phyloP scores from a whole-genome alignment of 805 yeast genomes.

The Novakomyces olei region DNA sequence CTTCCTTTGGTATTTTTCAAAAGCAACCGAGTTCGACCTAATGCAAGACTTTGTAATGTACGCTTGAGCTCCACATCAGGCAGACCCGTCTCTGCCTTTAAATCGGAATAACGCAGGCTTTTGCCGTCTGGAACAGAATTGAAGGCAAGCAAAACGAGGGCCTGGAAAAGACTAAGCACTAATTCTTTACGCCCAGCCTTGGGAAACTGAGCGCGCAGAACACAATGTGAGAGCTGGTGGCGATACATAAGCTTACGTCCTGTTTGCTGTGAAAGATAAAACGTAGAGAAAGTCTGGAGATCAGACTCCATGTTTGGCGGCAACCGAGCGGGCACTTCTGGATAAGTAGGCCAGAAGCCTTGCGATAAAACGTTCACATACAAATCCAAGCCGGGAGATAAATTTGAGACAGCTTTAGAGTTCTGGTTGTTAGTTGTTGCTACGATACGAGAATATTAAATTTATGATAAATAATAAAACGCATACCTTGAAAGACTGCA shows the following conservation, averaged over 20 bases:
- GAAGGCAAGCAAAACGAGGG: conserved; percentile 52
- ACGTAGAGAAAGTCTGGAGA: conserved; percentile 11
- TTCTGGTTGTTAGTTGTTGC: background rate
- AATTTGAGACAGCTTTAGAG: background rate
- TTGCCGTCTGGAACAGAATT: conserved; percentile 24
- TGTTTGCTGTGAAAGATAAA: conserved; percentile 11
- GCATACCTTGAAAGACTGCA: conserved; percentile 10
- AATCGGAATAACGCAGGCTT: conserved; percentile 36
- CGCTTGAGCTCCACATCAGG: conserved; percentile 53
- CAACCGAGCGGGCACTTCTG: conserved; percentile 11
- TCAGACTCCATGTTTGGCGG: conserved; percentile 12
- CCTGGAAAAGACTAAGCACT: conserved; percentile 28
- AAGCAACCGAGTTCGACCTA: conserved; percentile 54
- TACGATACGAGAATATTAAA: background rate
- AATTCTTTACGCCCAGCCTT: conserved; percentile 14
- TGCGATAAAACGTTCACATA: conserved; percentile 14
- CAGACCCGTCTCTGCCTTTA: conserved; percentile 42
- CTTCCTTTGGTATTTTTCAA: conserved; percentile 55
- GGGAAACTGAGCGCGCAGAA: conserved; percentile 13
- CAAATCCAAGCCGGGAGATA: conserved; percentile 5
- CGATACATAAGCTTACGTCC: conserved; percentile 13
- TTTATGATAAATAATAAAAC: background rate
- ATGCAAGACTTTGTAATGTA: conserved; percentile 62
- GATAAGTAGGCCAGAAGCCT: conserved; percentile 16
- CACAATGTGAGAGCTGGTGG: conserved; percentile 14